These are phyloP conservation scores for Cyclotella cryptica DNA, from an alignment of 108 stramenopile genomes.

Conservation along the genomic window DNA sequence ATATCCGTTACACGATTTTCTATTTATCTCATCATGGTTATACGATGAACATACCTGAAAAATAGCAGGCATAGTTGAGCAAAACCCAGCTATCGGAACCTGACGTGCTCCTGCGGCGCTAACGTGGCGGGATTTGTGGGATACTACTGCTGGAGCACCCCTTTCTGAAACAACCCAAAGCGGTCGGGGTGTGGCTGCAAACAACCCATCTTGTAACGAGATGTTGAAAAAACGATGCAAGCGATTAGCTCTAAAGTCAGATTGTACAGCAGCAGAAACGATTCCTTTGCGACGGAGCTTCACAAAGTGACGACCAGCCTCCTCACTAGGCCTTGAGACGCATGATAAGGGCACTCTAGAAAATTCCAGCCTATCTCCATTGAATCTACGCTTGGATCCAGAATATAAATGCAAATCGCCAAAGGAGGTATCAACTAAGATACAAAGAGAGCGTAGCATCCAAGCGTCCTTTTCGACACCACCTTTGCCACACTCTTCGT, in stretches of 20 bases:
- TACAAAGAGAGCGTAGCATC: slow-evolving; percentile 63
- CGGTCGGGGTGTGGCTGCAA: slow-evolving; percentile 75
- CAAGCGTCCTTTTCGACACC: slow-evolving; percentile 35
- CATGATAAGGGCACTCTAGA: slow-evolving; percentile 58
- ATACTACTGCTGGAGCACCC: slow-evolving; percentile 65
- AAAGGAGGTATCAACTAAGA: slow-evolving; percentile 68
- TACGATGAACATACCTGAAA: slow-evolving; percentile 31
- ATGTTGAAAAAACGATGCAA: slow-evolving; percentile 68
- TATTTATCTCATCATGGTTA: too few relatives aligned
- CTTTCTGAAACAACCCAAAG: slow-evolving; percentile 84
- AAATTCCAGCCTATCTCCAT: slow-evolving; percentile 44
- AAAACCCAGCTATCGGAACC: slow-evolving; percentile 81
- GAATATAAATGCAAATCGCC: slow-evolving; percentile 79
- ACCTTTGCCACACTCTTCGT: slow-evolving; percentile 4
- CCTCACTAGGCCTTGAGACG: slow-evolving; percentile 70
- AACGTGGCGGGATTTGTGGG: slow-evolving; percentile 78
- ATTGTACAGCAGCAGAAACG: slow-evolving; percentile 21
- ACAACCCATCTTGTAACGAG: slow-evolving; percentile 80
- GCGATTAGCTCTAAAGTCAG: slow-evolving; percentile 63
- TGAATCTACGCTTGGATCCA: slow-evolving; percentile 28
- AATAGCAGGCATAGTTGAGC: slow-evolving; percentile 51
- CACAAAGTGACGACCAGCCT: slow-evolving; percentile 68
- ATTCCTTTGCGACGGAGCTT: slow-evolving; percentile 81
- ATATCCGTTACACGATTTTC: too few relatives aligned
- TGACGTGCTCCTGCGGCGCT: slow-evolving; percentile 79